phyloP scores from a whole-genome alignment of 2,329 filamentous ascomycete species.

The Pseudodiploospora longispora region DNA sequence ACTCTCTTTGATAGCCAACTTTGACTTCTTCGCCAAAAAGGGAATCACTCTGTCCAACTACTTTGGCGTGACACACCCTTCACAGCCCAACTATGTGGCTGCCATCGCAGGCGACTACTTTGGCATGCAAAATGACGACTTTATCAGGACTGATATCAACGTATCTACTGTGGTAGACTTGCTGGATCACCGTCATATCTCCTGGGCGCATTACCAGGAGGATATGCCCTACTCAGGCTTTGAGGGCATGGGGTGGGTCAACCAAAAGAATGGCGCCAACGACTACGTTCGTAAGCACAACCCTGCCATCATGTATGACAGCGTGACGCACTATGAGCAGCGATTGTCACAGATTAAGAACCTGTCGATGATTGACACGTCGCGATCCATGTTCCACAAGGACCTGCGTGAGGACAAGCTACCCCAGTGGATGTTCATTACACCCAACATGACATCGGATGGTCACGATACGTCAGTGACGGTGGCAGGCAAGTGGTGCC shows the following conservation, averaged over 20 bases:
- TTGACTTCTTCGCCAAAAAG: slow-evolving; percentile 19
- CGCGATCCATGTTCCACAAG: slow-evolving; percentile 49
- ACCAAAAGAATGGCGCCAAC: slow-evolving; percentile 57
- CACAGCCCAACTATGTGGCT: slow-evolving; percentile 69
- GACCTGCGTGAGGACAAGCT: slow-evolving; percentile 57
- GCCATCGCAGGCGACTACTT: slow-evolving; percentile 64
- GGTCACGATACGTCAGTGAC: slow-evolving; percentile 68
- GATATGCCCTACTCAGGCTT: slow-evolving; percentile 69
- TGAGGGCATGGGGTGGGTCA: slow-evolving; percentile 55
- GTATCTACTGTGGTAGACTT: slow-evolving; percentile 62
- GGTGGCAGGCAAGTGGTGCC: slow-evolving; percentile 59
- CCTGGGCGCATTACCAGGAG: slow-evolving; percentile 69
- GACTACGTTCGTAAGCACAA: slow-evolving; percentile 84
- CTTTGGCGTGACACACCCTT: slow-evolving; percentile 61
- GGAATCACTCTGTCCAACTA: slow-evolving; percentile 28
- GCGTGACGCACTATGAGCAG: slow-evolving; percentile 48
- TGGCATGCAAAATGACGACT: slow-evolving; percentile 61
- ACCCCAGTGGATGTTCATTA: slow-evolving; percentile 66
- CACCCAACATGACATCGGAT: slow-evolving; percentile 68
- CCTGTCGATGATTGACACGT: slow-evolving; percentile 38
- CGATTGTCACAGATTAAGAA: slow-evolving; percentile 68
- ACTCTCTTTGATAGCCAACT: slow-evolving; percentile 14
- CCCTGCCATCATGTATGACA: slow-evolving; percentile 56
- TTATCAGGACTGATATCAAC: slow-evolving; percentile 50
- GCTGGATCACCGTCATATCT: slow-evolving; percentile 55